Evolutionary conservation across 805 yeast genomes (phyloP).

Genomic region (Suhomyces tanzawaensis): DNA sequence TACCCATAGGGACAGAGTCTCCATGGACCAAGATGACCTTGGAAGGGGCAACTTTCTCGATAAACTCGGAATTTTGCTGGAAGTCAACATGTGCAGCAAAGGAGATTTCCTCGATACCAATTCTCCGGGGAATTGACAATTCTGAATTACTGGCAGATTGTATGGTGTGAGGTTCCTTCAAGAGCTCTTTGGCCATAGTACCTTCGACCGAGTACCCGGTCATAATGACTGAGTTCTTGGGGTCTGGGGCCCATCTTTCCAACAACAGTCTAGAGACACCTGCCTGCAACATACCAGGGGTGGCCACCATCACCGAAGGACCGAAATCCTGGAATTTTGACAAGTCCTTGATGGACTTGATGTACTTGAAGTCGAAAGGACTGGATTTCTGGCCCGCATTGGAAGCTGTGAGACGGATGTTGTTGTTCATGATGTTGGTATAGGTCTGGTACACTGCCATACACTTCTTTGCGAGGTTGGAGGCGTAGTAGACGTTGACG

Average conservation of each 20-base stretch:
- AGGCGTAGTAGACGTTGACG: constrained; percentile 85
- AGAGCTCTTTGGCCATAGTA: constrained; percentile 87
- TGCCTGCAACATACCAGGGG: constrained; percentile 98
- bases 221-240: constrained; percentile 78
- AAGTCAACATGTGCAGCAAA: constrained; percentile 99
- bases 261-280: constrained; percentile 89
- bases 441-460: constrained; percentile 97
- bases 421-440: constrained; percentile 96
- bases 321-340: constrained; percentile 90
- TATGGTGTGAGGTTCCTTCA: constrained; percentile 88
- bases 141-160: constrained; percentile 83
- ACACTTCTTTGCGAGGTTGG: constrained; percentile 90
- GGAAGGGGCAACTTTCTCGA: constrained; percentile 80
- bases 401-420: constrained; percentile 60
- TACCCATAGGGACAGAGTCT: constrained; percentile 97
- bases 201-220: constrained; percentile 99
- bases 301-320: constrained; percentile 93
- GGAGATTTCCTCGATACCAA: constrained; percentile 88
- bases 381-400: constrained; percentile 43
- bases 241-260: constrained; percentile 97
- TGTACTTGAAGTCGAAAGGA: constrained; percentile 87
- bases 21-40: constrained; percentile 94
- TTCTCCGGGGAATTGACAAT: constrained; percentile 77
- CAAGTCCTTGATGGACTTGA: constrained; percentile 72
- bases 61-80: constrained; percentile 87